A percentile compares a stretch with the other conserved stretches of the same genome.
phyloP scores from a whole-genome alignment of 169 alveolate genomes.

The Cardiosporidium cionae region DNA sequence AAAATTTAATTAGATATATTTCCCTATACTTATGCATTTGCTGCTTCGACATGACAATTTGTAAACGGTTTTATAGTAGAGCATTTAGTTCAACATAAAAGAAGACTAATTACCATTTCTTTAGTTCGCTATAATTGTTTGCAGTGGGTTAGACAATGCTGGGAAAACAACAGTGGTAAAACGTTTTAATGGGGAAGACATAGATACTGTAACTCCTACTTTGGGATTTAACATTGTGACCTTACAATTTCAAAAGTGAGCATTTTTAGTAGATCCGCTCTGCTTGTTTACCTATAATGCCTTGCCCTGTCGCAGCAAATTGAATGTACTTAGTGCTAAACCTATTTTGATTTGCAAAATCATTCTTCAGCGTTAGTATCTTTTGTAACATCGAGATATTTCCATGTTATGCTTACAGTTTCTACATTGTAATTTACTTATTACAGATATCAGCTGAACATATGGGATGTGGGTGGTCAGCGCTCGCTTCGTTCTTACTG shows the following conservation, averaged over 20 bases:
- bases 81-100: too few relatives aligned
- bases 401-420: too few relatives aligned
- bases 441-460: conserved; percentile 40
- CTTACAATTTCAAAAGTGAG: conserved; percentile 29
- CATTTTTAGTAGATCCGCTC: too few relatives aligned
- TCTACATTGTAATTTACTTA: neutral
- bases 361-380: neutral
- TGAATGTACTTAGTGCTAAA: neutral
- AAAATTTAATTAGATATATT: neutral
- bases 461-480: conserved; percentile 99
- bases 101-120: too few relatives aligned
- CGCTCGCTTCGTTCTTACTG: conserved; percentile 94
- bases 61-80: neutral
- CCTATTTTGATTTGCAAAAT: neutral
- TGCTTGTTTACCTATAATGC: neutral
- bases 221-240: conserved; percentile 78
- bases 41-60: neutral
- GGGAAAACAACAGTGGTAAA: conserved; percentile 88
- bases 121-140: too few relatives aligned
- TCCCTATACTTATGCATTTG: neutral
- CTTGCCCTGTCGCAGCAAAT: neutral
- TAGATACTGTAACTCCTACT: conserved; percentile 80
- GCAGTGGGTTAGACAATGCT: conserved; percentile 81
- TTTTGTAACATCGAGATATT: too few relatives aligned
- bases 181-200: conserved; percentile 82